These are phyloP conservation scores for Camelina hispida DNA, from an alignment of 345 rosid species.

Conservation along the genomic window DNA sequence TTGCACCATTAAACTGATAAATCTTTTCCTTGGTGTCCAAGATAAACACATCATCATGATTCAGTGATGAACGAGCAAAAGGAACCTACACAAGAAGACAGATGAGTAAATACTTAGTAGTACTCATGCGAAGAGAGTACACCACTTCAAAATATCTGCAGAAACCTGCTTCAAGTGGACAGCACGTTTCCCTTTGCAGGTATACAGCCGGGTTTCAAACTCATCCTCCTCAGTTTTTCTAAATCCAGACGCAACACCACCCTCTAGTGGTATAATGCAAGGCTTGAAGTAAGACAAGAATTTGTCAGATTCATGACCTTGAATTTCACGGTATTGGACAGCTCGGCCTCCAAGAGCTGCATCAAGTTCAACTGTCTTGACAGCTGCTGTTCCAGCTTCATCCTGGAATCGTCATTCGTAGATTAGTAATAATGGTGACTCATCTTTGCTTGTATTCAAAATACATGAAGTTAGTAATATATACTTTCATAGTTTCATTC, in stretches of 20 bases:
- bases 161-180: constrained; percentile 95
- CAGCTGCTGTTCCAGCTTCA: constrained; percentile 99
- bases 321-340: constrained; percentile 95
- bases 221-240: constrained; percentile 79
- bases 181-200: constrained; percentile 87
- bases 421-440: constrained; percentile 28
- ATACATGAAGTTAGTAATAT: constrained; percentile 11
- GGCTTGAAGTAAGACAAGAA: constrained; percentile 98
- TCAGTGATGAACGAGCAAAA: constrained; percentile 89
- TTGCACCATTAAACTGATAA: constrained; percentile 97
- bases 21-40: constrained; percentile 83
- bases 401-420: constrained; percentile 57
- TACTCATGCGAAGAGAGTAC: constrained; percentile 19
- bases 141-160: constrained; percentile 24
- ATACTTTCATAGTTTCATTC: constrained; percentile 12
- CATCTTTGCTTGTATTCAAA: constrained; percentile 11
- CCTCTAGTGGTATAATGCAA: constrained; percentile 93
- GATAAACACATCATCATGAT: constrained; percentile 98
- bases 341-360: constrained; percentile 98
- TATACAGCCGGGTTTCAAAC: constrained; percentile 88
- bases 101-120: constrained; percentile 32
- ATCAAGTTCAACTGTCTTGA: constrained; percentile 97
- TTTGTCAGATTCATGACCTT: constrained; percentile 97
- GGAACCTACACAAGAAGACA: constrained; percentile 69
- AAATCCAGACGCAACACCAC: constrained; percentile 97